These are phyloP conservation scores for Ustilago shanxiensis DNA, from an alignment of 1,284 basidiomycete species.

Conservation along the genomic window DNA sequence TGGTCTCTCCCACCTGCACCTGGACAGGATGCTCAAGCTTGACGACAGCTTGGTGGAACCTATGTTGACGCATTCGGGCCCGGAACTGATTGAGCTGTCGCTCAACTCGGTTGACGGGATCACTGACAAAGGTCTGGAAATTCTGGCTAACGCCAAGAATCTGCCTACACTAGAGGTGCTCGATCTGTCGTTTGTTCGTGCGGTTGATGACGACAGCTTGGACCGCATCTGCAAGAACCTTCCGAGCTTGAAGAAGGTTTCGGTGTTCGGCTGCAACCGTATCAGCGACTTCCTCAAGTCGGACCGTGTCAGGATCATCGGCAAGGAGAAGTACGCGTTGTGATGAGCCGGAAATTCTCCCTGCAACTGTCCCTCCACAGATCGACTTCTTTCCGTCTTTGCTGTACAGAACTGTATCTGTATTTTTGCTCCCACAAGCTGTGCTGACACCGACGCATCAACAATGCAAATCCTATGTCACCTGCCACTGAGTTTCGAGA, in stretches of 20 bases:
- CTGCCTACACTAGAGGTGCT: constrained; percentile 74
- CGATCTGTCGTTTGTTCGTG: constrained; percentile 89
- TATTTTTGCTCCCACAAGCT: not conserved
- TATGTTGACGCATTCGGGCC: constrained; percentile 80
- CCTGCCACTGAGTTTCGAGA: not conserved
- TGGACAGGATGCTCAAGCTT: constrained; percentile 72
- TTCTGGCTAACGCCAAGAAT: constrained; percentile 70
- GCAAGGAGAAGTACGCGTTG: constrained; percentile 56
- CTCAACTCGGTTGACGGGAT: constrained; percentile 83
- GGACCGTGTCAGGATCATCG: constrained; percentile 58
- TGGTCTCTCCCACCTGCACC: constrained; percentile 59
- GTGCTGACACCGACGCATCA: not conserved
- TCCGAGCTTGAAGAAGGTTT: constrained; percentile 58
- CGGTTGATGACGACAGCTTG: constrained; percentile 85
- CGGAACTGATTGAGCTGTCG: constrained; percentile 76
- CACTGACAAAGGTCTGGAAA: constrained; percentile 75
- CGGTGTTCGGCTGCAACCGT: constrained; percentile 70
- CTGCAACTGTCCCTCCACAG: not conserved
- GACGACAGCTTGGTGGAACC: constrained; percentile 76
- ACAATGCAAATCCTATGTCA: not conserved
- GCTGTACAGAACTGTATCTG: not conserved
- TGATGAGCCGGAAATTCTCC: not conserved
- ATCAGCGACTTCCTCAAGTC: constrained; percentile 55
- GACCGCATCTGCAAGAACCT: constrained; percentile 75
- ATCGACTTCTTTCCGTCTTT: too few relatives aligned